Evolutionary conservation across 1,284 basidiomycete species (phyloP).

Genomic region (Gomphus bonarii): DNA sequence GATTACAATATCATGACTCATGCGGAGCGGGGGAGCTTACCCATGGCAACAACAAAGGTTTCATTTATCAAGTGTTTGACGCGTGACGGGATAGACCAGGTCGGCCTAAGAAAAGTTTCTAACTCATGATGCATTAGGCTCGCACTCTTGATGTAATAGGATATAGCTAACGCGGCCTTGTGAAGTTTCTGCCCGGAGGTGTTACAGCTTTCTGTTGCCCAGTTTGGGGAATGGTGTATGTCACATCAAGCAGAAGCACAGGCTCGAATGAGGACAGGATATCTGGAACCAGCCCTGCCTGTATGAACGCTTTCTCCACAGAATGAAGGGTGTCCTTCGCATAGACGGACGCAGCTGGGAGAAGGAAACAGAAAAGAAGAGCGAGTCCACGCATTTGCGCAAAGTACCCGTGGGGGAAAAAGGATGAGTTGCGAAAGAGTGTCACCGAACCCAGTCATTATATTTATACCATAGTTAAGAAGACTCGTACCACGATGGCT

Average conservation of each 20-base stretch:
- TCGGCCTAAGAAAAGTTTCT: conserved; percentile 31
- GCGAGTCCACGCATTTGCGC: neutral
- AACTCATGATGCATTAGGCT: neutral
- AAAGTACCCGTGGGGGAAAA: neutral
- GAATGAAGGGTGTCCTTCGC: neutral
- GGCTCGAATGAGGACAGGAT: conserved; percentile 11
- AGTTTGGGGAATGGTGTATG: conserved; percentile 23
- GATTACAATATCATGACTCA: neutral
- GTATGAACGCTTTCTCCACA: conserved; percentile 3
- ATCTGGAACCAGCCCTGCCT: conserved; percentile 8
- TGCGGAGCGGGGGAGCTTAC: conserved; percentile 14
- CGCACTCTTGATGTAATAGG: neutral
- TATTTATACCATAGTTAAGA: neutral
- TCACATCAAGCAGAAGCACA: conserved; percentile 29
- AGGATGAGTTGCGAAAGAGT: neutral
- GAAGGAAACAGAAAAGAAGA: neutral
- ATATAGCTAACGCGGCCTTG: conserved; percentile 27
- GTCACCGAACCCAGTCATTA: neutral
- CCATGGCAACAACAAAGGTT: conserved; percentile 33
- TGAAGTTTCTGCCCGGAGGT: conserved; percentile 27
- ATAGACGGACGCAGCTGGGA: neutral
- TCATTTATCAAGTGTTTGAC: conserved; percentile 18
- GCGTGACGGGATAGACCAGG: conserved; percentile 26
- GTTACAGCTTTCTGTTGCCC: conserved; percentile 32
- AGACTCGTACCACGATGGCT: no score